Conservation (phyloP, 495 filamentous ascomycete genomes). For the Venustampulla echinocandica region DNA sequence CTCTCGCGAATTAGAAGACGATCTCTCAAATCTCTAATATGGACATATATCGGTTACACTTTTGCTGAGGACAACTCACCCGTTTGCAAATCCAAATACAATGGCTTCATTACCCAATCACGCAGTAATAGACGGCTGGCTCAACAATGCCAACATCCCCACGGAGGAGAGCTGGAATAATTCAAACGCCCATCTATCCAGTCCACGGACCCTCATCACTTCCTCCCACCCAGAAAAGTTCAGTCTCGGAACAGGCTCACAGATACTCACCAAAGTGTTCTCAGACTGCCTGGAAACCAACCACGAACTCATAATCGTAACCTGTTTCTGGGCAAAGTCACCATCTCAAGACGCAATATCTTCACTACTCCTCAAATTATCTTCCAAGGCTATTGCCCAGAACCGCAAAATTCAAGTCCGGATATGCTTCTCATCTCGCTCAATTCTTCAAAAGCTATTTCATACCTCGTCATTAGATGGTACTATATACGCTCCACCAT, state of each 20-base stretch:
- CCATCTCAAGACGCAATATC: conserved; percentile 39
- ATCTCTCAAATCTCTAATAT: too few species aligned
- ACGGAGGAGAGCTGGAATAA: neutral
- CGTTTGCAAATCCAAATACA: too few species aligned
- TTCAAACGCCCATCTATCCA: conserved; percentile 12
- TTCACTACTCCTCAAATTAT: conserved; percentile 12
- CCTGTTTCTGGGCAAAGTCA: conserved; percentile 68
- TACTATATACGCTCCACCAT: conserved; percentile 44
- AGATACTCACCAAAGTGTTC: conserved; percentile 31
- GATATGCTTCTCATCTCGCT: conserved; percentile 59
- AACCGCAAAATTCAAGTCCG: conserved; percentile 38
- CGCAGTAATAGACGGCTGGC: neutral
- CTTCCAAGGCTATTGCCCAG: conserved; percentile 19
- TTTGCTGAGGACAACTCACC: too few species aligned
- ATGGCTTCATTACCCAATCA: neutral
- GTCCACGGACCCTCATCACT: conserved; percentile 12
- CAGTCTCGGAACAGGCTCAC: conserved; percentile 17
- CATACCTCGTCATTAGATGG: conserved; percentile 49
- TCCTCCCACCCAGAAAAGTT: conserved; percentile 11
- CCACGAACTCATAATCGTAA: conserved; percentile 60
- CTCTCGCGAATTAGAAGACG: too few species aligned
- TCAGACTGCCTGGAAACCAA: conserved; percentile 47
- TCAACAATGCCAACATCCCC: neutral
- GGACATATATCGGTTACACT: too few species aligned
- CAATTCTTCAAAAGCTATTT: conserved; percentile 59